phyloP scores from a whole-genome alignment of 75 land plant species.

The Cryptomeria japonica region DNA sequence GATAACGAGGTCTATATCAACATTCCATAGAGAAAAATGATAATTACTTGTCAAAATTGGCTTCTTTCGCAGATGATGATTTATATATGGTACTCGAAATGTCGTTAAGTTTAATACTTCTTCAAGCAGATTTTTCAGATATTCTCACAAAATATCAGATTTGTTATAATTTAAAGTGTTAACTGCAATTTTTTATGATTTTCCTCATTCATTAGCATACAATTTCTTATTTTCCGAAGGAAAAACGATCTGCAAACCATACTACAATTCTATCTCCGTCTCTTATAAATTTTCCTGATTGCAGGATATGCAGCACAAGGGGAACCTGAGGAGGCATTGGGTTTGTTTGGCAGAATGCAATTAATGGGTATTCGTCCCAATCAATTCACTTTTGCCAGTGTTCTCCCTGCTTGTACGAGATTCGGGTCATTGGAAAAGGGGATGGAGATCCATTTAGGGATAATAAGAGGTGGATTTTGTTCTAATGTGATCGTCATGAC shows the following conservation, averaged over 20 bases:
- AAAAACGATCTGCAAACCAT: neutral
- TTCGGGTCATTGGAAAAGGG: constrained; percentile 5
- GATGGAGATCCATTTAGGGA: constrained; percentile 6
- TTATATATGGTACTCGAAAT: no score
- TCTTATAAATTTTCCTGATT: neutral
- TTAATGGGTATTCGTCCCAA: neutral
- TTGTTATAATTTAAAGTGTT: neutral
- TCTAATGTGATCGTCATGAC: constrained; percentile 4
- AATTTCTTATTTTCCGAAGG: neutral
- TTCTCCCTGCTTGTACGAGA: neutral
- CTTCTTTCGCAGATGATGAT: neutral
- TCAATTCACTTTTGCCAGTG: constrained; percentile 5
- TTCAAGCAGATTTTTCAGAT: no score
- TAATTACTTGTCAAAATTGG: neutral
- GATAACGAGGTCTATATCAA: no score
- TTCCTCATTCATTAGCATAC: neutral
- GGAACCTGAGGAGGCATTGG: neutral
- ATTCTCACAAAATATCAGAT: neutral
- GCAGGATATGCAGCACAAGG: neutral
- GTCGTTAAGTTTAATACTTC: no score
- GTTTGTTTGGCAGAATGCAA: neutral
- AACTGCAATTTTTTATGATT: neutral
- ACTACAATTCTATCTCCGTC: neutral
- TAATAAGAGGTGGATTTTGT: neutral
- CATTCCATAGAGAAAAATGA: no score